phyloP scores from a whole-genome alignment of 2,329 filamentous ascomycete species.

The Nemania sp. region DNA sequence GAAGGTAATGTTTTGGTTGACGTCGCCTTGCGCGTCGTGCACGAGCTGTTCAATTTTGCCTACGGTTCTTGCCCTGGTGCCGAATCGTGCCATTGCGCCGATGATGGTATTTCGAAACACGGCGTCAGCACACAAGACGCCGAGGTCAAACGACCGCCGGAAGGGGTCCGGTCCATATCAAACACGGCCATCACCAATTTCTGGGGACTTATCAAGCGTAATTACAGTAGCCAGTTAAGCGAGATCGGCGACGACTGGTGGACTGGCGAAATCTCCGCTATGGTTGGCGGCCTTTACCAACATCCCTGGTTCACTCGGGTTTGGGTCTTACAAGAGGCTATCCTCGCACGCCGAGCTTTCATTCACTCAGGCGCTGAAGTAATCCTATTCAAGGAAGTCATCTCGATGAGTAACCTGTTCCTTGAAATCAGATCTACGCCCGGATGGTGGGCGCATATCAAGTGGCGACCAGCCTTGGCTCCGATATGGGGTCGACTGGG shows the following conservation, averaged over 20 bases:
- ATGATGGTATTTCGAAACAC: not conserved
- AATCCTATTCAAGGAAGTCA: not conserved
- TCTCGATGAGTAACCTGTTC: not conserved
- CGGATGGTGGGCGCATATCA: conserved; percentile 1
- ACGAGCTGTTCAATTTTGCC: not conserved
- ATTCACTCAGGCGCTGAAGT: not conserved
- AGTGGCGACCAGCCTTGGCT: conserved; percentile 6
- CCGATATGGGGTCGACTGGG: conserved; percentile 5
- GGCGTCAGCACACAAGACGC: not conserved
- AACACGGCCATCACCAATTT: not conserved
- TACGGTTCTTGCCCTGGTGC: not conserved
- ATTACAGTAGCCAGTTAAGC: not conserved
- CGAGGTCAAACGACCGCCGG: not conserved
- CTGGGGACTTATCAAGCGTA: not conserved
- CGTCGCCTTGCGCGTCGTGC: not conserved
- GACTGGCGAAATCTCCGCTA: not conserved
- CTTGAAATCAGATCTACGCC: not conserved
- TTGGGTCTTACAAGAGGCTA: conserved; percentile 20
- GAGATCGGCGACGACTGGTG: not conserved
- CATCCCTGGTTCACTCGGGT: conserved; percentile 17
- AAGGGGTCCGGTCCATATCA: not conserved
- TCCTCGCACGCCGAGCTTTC: conserved; percentile 5
- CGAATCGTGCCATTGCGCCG: not conserved
- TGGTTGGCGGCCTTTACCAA: conserved; percentile 2
- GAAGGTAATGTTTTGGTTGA: conserved; percentile 2